A percentile compares a stretch with the other conserved stretches of the same genome.
Evolutionary conservation across 2,329 filamentous ascomycete species (phyloP).

Genomic region (Allantophomopsis cytisporea): DNA sequence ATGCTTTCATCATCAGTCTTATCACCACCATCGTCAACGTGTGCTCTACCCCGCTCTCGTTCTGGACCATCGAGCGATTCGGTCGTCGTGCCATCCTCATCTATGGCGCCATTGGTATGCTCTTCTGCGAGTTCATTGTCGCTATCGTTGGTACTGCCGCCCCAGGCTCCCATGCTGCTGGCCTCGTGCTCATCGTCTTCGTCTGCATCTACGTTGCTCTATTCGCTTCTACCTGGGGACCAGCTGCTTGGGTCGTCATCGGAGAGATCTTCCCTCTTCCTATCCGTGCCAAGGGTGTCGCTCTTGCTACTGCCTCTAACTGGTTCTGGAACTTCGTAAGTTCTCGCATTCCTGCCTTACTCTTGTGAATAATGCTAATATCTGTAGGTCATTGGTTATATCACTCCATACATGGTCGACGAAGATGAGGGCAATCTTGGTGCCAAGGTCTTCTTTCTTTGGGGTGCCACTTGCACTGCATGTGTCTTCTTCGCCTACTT

Average conservation of each 20-base stretch:
- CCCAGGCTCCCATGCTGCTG: slow-evolving; percentile 41
- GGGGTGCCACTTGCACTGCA: slow-evolving; percentile 42
- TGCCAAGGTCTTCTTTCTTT: slow-evolving; percentile 34
- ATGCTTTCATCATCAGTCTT: slow-evolving; percentile 45
- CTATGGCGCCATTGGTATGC: slow-evolving; percentile 67
- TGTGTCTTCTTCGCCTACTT: slow-evolving; percentile 42
- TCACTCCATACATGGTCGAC: slow-evolving; percentile 61
- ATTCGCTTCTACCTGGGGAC: slow-evolving; percentile 21
- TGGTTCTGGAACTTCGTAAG: slow-evolving; percentile 73
- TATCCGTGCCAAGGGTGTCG: slow-evolving; percentile 79
- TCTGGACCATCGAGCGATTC: slow-evolving; percentile 60
- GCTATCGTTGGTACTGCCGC: slow-evolving; percentile 38
- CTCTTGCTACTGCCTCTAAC: slow-evolving; percentile 76
- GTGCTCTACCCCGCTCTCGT: slow-evolving; percentile 60
- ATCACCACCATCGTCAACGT: slow-evolving; percentile 26
- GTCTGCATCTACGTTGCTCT: slow-evolving; percentile 86
- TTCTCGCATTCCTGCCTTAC: too few species aligned
- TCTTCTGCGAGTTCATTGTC: slow-evolving; percentile 76
- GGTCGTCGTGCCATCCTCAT: slow-evolving; percentile 72
- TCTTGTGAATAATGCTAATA: slow-evolving; percentile 12
- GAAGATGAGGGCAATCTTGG: slow-evolving; percentile 21
- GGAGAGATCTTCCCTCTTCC: slow-evolving; percentile 85
- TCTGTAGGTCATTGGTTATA: slow-evolving; percentile 39
- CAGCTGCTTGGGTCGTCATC: slow-evolving; percentile 57
- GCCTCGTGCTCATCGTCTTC: slow-evolving; percentile 65